Conservation (phyloP, 306 rosid genomes). For the Glycine latifolia region DNA sequence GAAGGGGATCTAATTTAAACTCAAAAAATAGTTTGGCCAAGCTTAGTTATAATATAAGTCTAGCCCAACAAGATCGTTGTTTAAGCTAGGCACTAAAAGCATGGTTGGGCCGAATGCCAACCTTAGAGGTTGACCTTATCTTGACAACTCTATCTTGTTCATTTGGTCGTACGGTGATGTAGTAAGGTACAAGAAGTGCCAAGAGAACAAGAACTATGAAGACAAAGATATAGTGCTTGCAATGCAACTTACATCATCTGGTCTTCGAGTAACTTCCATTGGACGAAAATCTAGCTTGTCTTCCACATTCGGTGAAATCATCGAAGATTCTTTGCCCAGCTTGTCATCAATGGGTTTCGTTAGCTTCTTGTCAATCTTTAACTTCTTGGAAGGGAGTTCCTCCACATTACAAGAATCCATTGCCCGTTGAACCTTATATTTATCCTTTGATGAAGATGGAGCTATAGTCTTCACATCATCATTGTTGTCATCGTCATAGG, state of each 20-base stretch:
- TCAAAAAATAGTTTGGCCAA: background rate
- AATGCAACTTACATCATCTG: constrained; percentile 66
- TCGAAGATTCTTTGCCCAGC: constrained; percentile 52
- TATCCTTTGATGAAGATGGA: constrained; percentile 38
- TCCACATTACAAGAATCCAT: constrained; percentile 50
- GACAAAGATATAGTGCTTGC: constrained; percentile 46
- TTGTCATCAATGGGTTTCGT: constrained; percentile 43
- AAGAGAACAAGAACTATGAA: constrained; percentile 46
- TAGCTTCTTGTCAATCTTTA: constrained; percentile 49
- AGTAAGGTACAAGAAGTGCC: constrained; percentile 33
- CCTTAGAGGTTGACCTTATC: constrained; percentile 1
- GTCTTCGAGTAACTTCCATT: constrained; percentile 61
- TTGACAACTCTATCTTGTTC: constrained; percentile 25
- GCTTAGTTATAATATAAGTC: background rate
- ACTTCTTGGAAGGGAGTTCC: constrained; percentile 59
- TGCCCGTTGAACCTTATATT: constrained; percentile 27
- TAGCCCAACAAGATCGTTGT: no score
- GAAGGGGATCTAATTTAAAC: constrained; percentile 1
- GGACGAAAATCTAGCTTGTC: constrained; percentile 44
- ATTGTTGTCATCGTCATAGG: background rate
- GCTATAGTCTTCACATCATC: constrained; percentile 45
- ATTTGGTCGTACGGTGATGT: constrained; percentile 21
- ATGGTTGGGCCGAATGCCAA: background rate
- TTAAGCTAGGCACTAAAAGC: constrained; percentile 7
- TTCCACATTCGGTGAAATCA: constrained; percentile 33